Conservation (phyloP, 1,284 basidiomycete genomes). For the Microbotryum violaceum region DNA sequence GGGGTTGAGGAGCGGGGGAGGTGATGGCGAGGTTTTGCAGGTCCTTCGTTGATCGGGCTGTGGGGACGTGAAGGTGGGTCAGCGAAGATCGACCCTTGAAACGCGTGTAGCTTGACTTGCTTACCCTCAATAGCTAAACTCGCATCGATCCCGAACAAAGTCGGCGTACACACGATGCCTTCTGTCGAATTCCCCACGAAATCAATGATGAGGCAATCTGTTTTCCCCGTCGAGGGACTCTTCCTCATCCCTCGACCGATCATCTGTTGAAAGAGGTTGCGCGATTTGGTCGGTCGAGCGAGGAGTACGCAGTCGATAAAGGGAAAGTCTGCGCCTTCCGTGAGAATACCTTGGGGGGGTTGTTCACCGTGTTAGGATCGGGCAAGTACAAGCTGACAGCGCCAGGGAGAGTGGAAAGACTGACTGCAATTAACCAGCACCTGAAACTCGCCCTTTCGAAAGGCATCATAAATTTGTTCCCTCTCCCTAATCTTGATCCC, state of each 20-base stretch:
- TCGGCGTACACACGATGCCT: slow-evolving; percentile 72
- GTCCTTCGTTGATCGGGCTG: neutral
- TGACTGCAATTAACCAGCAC: slow-evolving; percentile 86
- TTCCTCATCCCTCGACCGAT: slow-evolving; percentile 87
- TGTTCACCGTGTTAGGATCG: neutral
- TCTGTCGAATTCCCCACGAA: slow-evolving; percentile 71
- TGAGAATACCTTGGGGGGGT: slow-evolving; percentile 61
- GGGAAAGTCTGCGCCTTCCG: slow-evolving; percentile 55
- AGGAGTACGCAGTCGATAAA: slow-evolving; percentile 79
- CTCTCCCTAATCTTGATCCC: slow-evolving; percentile 57
- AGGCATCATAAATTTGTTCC: slow-evolving; percentile 57
- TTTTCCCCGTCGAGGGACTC: slow-evolving; percentile 73
- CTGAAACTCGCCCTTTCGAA: slow-evolving; percentile 61
- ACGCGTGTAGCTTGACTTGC: neutral
- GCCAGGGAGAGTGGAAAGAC: slow-evolving; percentile 21
- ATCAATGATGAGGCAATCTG: slow-evolving; percentile 82
- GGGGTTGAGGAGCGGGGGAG: neutral
- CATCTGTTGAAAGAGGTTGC: slow-evolving; percentile 90
- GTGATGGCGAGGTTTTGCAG: neutral
- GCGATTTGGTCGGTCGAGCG: slow-evolving; percentile 61
- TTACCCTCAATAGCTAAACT: slow-evolving; percentile 57
- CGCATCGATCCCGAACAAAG: slow-evolving; percentile 79
- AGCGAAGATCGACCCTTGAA: no score
- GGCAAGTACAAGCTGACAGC: neutral
- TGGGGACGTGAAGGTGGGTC: neutral